Conservation (phyloP, 106 monocot genomes). For the Hemerocallis citrina region DNA sequence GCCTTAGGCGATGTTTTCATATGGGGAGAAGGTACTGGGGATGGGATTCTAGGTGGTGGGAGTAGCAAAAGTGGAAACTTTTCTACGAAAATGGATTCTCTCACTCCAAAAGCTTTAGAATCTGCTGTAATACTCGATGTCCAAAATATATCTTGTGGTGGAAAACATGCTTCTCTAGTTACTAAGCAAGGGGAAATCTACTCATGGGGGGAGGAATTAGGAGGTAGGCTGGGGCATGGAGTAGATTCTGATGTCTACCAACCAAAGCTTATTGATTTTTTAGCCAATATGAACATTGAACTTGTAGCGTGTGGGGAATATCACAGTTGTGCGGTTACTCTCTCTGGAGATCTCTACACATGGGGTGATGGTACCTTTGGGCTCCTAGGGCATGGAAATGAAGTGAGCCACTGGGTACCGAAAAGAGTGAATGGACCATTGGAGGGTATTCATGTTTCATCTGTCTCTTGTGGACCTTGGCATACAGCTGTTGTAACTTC, state of each 20-base stretch:
- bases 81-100: slow-evolving; percentile 58
- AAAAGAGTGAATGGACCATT: slow-evolving; percentile 65
- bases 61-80: slow-evolving; percentile 40
- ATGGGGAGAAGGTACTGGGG: slow-evolving; percentile 97
- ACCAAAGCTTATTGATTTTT: slow-evolving; percentile 81
- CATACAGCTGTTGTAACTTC: slow-evolving; percentile 80
- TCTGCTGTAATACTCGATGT: slow-evolving; percentile 95
- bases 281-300: slow-evolving; percentile 77
- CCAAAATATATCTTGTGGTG: slow-evolving; percentile 80
- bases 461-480: slow-evolving; percentile 78
- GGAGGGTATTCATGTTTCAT: slow-evolving; percentile 73
- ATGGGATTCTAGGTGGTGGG: slow-evolving; percentile 81
- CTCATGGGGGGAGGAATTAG: slow-evolving; percentile 95
- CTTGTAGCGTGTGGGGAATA: slow-evolving; percentile 85
- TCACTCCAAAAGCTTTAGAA: slow-evolving; percentile 83
- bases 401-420: slow-evolving; percentile 62
- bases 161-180: slow-evolving; percentile 75
- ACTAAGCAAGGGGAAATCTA: slow-evolving; percentile 97
- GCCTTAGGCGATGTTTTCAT: slow-evolving; percentile 96
- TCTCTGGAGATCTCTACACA: slow-evolving; percentile 69
- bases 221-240: slow-evolving; percentile 90
- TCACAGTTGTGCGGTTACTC: slow-evolving; percentile 75
- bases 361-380: slow-evolving; percentile 77
- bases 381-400: slow-evolving; percentile 70
- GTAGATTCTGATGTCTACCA: slow-evolving; percentile 84